Base-by-base conservation (phyloP, 2,329 filamentous ascomycete species). In the Sordariomycetes sp. region DNA sequence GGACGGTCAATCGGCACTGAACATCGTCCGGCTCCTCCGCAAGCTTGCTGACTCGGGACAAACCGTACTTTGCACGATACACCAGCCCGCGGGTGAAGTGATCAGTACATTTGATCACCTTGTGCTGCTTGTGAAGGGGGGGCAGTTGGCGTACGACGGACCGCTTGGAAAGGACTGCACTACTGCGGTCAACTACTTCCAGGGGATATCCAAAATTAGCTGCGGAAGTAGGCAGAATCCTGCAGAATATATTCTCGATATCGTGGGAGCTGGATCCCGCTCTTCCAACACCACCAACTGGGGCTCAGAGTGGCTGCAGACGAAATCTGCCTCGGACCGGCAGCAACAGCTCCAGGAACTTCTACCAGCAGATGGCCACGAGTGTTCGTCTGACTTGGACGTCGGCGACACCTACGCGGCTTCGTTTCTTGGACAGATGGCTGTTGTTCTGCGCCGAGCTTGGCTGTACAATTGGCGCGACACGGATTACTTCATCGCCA, bases 391-490 rank as follows among this genome's bases (percentile, higher is more conserved):
- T 31, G 51, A 40, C 44, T 61, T 64, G 14, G 61, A 61, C 11
- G 68, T 73, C 33, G 64, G 72, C 40, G 63, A 69, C 19, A 76
- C 82, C 49, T 84, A 74, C 39, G 79, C 80, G 3, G 74, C 77
- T 56, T 70, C 77, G 0, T 48, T 78, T 1, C 51, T 50, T 8
- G 57, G 59, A 0, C 80, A 84, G 47, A 66, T 71, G 1, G 38
- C 47, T 18, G 57, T 67, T 4, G 70, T 79, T 2, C 67, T 71
- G 1, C 67, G 65, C 41, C 70, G 80, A 12, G 60, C 69, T 3
- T 82, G 80, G 39, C 45, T 74, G 9, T 63, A 73, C 1, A 81
- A 79, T 48, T 84, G 78, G 77, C 66, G 80, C 9, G 69, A 66
- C 2, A 77, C 79, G 0, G 65, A 76, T 30, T 84, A 85, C 55